These are phyloP conservation scores for Irpex sp. DNA, from an alignment of 1,284 basidiomycete genomes.

Conservation along the genomic window DNA sequence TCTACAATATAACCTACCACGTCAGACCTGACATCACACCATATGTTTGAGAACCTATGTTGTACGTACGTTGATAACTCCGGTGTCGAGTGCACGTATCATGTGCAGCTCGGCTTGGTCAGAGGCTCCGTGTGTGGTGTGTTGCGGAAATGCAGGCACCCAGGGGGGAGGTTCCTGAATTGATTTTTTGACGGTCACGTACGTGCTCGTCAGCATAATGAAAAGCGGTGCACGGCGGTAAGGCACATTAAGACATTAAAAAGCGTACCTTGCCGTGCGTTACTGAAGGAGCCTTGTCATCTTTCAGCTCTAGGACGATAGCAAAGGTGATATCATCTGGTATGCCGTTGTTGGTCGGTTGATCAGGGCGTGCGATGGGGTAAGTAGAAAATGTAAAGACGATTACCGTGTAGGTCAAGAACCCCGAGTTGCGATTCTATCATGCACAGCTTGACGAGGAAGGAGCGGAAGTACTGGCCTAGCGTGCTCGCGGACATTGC, in stretches of 20 bases:
- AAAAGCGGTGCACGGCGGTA: too few relatives aligned
- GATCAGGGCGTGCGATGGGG: background rate
- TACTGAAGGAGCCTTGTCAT: conserved; percentile 58
- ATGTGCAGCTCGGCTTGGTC: conserved; percentile 63
- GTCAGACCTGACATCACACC: background rate
- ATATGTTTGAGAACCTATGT: background rate
- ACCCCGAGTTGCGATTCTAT: conserved; percentile 75
- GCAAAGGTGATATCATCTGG: conserved; percentile 79
- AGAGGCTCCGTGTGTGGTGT: conserved; percentile 59
- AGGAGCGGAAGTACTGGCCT: conserved; percentile 78
- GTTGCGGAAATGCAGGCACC: conserved; percentile 64
- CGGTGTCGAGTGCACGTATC: conserved; percentile 80
- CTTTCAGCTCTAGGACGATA: conserved; percentile 78
- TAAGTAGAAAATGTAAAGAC: background rate
- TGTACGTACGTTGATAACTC: conserved; percentile 73
- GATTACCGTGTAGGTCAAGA: conserved; percentile 46
- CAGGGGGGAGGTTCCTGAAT: conserved; percentile 64
- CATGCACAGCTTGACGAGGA: conserved; percentile 81
- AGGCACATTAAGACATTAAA: background rate
- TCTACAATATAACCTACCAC: conserved; percentile 32
- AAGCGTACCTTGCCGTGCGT: conserved; percentile 42
- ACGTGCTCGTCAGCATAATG: too few relatives aligned
- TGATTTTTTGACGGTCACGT: too few relatives aligned
- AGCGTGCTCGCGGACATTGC: conserved; percentile 65
- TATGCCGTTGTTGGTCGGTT: background rate